Evolutionary conservation across 495 filamentous ascomycete species (phyloP).

Genomic region (Penicillium tannophilum): DNA sequence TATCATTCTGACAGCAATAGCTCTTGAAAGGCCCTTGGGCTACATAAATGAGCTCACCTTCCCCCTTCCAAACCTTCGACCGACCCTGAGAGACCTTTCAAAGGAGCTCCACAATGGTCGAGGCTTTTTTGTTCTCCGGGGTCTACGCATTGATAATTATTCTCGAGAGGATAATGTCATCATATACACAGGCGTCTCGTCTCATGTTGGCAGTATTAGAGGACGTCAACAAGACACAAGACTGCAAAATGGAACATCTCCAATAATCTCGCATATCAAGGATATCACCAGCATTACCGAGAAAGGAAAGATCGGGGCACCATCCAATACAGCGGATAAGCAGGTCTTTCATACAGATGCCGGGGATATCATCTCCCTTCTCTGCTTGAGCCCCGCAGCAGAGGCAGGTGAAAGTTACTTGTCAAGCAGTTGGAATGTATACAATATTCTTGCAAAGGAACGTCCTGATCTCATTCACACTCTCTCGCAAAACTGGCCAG

Average conservation of each 20-base stretch:
- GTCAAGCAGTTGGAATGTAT: slow-evolving; percentile 61
- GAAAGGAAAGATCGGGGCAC: slow-evolving; percentile 47
- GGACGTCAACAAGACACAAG: slow-evolving; percentile 54
- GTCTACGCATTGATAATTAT: slow-evolving; percentile 53
- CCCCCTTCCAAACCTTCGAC: slow-evolving; percentile 54
- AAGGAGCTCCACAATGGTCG: slow-evolving; percentile 56
- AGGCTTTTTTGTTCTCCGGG: slow-evolving; percentile 66
- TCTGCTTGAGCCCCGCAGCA: slow-evolving; percentile 53
- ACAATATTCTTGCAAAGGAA: slow-evolving; percentile 64
- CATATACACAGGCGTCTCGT: slow-evolving; percentile 63
- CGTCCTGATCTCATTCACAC: slow-evolving; percentile 62
- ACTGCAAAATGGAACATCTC: slow-evolving; percentile 21
- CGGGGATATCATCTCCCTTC: slow-evolving; percentile 66
- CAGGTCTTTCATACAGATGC: slow-evolving; percentile 73
- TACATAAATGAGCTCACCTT: slow-evolving; percentile 56
- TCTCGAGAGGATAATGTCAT: slow-evolving; percentile 61
- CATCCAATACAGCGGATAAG: slow-evolving; percentile 44
- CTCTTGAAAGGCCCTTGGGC: slow-evolving; percentile 46
- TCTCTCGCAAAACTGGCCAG: slow-evolving; percentile 55
- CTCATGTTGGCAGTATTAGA: slow-evolving; percentile 57
- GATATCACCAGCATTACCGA: slow-evolving; percentile 50
- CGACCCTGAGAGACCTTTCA: slow-evolving; percentile 50
- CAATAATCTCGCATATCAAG: slow-evolving; percentile 55
- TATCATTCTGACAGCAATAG: slow-evolving; percentile 24
- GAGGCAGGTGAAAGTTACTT: slow-evolving; percentile 57